Evolutionary conservation across 345 rosid species (phyloP), one percentile per base, ranked within the genome.

Genomic region (Eutrema yunnanense): DNA sequence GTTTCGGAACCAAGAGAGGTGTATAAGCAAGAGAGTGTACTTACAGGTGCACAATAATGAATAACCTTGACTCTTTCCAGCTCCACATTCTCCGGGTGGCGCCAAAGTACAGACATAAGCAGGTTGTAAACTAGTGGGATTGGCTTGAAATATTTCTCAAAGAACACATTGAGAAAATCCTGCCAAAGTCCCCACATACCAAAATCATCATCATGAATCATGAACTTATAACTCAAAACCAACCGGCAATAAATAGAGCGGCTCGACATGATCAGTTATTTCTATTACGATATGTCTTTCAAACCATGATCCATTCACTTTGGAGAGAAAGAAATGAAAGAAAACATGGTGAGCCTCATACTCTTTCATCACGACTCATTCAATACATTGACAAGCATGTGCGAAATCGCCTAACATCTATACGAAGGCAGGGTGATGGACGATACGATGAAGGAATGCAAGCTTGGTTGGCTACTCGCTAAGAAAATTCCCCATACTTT

Each of bases 111-210:
- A 48, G 96, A 92, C 58, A 88, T 49, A 33, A 86, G 80, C 41
- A 90, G 78, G 73, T 88, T 90, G 86, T 92, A 90, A 1, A 10
- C 79, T 0, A 64, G 50, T 36, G 93, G 83, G 48, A 90, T 52
- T 2, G 92, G 89, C 79, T 80, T 85, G 82, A 79, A 88, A 38
- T 43, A 72, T 44, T 90, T 82, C 71, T 73, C 78, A 75, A 90
- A 92, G 78, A 74, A 92, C 88, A 80, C 76, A 77, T 90, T 92
- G 74, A 92, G 73, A 73, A 87, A 87, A 73, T 92, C 96, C 96
- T 88, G 69, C 49, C 47, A 47, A 29, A 48, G 27, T 33, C 12
- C 16, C 48, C 26, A 43, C 14, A 13, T 43, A 43, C 16, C 48
- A 43, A 43, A 12, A 12, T 12, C 47, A 13, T 43, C n/a, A 38